A percentile compares a stretch with the other conserved stretches of the same genome.
Evolutionary conservation across 164 flowering plant species (phyloP).

Genomic region (Magnolia changhungtana): DNA sequence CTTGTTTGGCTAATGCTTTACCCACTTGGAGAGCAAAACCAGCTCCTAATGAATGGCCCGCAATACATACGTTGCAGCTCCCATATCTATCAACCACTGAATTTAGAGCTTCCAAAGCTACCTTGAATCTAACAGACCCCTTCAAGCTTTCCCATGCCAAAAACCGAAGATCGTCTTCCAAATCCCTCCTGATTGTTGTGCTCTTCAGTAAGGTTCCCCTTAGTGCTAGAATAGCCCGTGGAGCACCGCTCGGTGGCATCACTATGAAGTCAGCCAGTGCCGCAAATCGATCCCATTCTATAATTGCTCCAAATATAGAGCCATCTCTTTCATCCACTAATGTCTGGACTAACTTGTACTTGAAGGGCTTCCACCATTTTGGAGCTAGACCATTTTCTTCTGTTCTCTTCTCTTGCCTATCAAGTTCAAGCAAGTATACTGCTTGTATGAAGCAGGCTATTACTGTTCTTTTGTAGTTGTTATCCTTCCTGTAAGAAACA

Average conservation of each 20-base stretch:
- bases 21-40: slow-evolving; percentile 97
- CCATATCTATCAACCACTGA: slow-evolving; percentile 39
- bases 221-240: slow-evolving; percentile 79
- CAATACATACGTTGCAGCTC: slow-evolving; percentile 74
- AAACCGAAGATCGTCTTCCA: slow-evolving; percentile 91
- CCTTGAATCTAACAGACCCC: slow-evolving; percentile 74
- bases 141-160: slow-evolving; percentile 89
- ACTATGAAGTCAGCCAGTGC: slow-evolving; percentile 73
- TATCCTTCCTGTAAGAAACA: slow-evolving; percentile 60
- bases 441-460: slow-evolving; percentile 92
- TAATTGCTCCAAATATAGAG: slow-evolving; percentile 80
- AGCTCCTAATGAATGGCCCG: slow-evolving; percentile 94
- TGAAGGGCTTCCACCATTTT: slow-evolving; percentile 94
- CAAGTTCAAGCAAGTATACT: slow-evolving; percentile 85
- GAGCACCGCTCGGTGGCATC: slow-evolving; percentile 87
- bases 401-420: slow-evolving; percentile 74
- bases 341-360: slow-evolving; percentile 65
- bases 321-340: slow-evolving; percentile 80
- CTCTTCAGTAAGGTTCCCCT: slow-evolving; percentile 81
- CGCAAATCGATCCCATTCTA: slow-evolving; percentile 89
- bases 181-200: slow-evolving; percentile 77
- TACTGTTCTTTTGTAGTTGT: slow-evolving; percentile 79
- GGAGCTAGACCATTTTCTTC: slow-evolving; percentile 78
- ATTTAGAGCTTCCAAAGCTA: slow-evolving; percentile 59
- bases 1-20: slow-evolving; percentile 77